phyloP scores from a whole-genome alignment of 108 stramenopile species.

The Pelagomonas calceolata region DNA sequence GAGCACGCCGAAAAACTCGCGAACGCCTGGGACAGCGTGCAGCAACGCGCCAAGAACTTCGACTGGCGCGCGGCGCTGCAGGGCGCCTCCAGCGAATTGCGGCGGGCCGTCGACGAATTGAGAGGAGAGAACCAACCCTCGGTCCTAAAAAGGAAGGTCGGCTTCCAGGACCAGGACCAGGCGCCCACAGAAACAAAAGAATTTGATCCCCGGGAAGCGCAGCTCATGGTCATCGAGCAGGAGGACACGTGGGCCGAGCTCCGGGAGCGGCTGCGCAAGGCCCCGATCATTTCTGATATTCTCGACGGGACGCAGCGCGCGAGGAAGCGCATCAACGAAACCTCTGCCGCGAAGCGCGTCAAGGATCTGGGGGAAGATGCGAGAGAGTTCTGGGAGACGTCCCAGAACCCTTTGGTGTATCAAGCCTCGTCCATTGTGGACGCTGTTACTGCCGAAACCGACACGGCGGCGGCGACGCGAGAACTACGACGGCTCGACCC shows the following conservation, averaged over 20 bases:
- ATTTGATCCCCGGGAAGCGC: no score
- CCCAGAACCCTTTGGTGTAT: conserved; percentile 97
- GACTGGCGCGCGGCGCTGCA: no score
- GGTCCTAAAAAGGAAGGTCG: no score
- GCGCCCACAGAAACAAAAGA: no score
- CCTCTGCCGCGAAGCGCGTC: conserved; percentile 61
- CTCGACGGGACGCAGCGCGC: conserved; percentile 10
- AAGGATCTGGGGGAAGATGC: conserved; percentile 71
- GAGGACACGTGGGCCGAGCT: conserved; percentile 64
- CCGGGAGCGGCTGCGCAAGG: conserved; percentile 71
- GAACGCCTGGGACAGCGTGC: no score
- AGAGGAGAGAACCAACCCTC: no score
- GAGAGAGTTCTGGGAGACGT: conserved; percentile 91
- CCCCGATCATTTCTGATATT: conserved; percentile 71
- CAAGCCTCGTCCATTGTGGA: conserved; percentile 85
- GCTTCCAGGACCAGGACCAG: no score
- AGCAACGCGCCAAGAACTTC: no score
- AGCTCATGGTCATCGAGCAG: no score
- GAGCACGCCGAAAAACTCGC: no score
- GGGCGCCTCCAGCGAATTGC: no score
- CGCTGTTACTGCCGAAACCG: conserved; percentile 85
- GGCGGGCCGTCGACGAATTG: no score
- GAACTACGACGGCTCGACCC: conserved; percentile 88
- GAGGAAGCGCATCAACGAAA: conserved; percentile 51
- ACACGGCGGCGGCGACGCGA: conserved; percentile 72